Percentiles rank a stretch among this genome's conserved stretches.
These are phyloP conservation scores for Ascodesmis nigricans DNA, from an alignment of 495 filamentous ascomycete genomes.

Conservation along the genomic window DNA sequence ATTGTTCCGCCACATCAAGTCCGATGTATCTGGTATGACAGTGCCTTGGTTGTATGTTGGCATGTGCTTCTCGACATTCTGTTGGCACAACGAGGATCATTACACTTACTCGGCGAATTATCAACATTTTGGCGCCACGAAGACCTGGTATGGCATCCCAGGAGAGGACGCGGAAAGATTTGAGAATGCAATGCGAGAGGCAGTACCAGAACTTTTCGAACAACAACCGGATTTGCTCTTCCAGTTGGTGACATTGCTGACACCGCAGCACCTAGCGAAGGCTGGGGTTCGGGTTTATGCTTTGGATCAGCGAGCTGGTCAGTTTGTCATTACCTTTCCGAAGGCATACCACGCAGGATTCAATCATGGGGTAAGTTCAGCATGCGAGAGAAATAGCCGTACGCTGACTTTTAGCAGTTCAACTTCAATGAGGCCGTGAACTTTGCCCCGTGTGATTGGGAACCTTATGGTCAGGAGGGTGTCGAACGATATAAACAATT, in stretches of 20 bases:
- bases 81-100: slow-evolving; percentile 98
- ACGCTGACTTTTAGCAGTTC: slow-evolving; percentile 30
- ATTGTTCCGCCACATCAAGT: slow-evolving; percentile 89
- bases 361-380: slow-evolving; percentile 50
- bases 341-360: slow-evolving; percentile 84
- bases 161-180: slow-evolving; percentile 84
- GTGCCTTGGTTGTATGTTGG: slow-evolving; percentile 99
- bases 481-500: slow-evolving; percentile 74
- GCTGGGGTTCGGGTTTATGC: slow-evolving; percentile 85
- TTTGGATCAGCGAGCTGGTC: slow-evolving; percentile 79
- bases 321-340: slow-evolving; percentile 89
- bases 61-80: slow-evolving; percentile 99
- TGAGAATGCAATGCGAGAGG: slow-evolving; percentile 82
- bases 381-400: slow-evolving; percentile 22
- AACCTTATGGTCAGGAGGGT: slow-evolving; percentile 70
- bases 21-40: slow-evolving; percentile 98
- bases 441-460: slow-evolving; percentile 93
- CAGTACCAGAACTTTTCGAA: slow-evolving; percentile 90
- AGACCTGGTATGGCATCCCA: slow-evolving; percentile 98
- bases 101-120: slow-evolving; percentile 97
- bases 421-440: slow-evolving; percentile 99
- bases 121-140: slow-evolving; percentile 94
- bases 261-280: slow-evolving; percentile 83
- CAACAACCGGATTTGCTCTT: slow-evolving; percentile 92
- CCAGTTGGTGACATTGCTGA: slow-evolving; percentile 84